A percentile compares a stretch with the other conserved stretches of the same genome.
Conservation (phyloP, 257 asterid genomes). For the Cynanchum wilfordii region DNA sequence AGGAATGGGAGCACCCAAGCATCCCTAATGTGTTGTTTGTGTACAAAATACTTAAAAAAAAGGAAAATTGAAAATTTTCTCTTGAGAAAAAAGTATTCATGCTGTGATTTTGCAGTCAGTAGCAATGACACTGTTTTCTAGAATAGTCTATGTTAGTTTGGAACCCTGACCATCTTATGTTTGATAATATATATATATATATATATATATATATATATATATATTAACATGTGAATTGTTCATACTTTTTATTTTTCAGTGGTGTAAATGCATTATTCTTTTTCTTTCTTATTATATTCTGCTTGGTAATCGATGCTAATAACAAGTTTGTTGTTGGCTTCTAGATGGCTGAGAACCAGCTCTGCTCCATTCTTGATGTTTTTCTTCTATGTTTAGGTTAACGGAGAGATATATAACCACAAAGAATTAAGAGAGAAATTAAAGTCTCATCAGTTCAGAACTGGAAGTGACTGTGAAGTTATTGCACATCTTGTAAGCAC, state of each 20-base stretch:
- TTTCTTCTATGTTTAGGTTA: slow-evolving; percentile 51
- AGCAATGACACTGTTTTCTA: neutral
- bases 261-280: neutral
- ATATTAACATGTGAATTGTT: neutral
- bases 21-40: neutral
- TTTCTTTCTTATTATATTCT: neutral
- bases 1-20: neutral
- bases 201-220: too few species aligned
- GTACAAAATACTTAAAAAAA: too few species aligned
- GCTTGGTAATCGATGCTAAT: neutral
- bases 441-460: slow-evolving; percentile 70
- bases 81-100: neutral
- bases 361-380: slow-evolving; percentile 11
- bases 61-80: neutral
- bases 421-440: slow-evolving; percentile 62
- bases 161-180: neutral
- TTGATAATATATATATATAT: neutral
- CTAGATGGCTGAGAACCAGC: neutral
- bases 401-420: slow-evolving; percentile 98
- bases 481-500: slow-evolving; percentile 93
- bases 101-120: neutral
- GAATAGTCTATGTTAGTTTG: neutral
- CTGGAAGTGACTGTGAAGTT: slow-evolving; percentile 99
- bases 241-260: neutral
- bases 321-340: neutral